phyloP scores from a whole-genome alignment of 805 yeast genomes.

The Jamesozyma lodderae region DNA sequence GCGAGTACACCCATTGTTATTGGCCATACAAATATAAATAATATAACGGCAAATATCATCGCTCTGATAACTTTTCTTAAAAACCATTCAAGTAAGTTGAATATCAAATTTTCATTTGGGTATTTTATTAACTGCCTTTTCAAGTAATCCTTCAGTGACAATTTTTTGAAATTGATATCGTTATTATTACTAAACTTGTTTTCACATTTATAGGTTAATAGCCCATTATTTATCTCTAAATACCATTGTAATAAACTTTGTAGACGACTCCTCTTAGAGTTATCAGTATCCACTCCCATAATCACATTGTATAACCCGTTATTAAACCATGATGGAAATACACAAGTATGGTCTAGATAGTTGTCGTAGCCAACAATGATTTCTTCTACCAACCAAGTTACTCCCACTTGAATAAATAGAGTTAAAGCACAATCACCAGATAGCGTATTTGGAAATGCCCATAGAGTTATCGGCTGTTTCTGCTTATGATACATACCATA shows the following conservation, averaged over 20 bases:
- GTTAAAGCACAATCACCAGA: constrained; percentile 23
- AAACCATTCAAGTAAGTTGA: constrained; percentile 13
- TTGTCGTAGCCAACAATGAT: constrained; percentile 17
- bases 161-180: background rate
- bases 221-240: constrained; percentile 12
- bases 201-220: constrained; percentile 1
- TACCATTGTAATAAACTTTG: constrained; percentile 4
- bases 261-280: background rate
- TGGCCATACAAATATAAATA: constrained; percentile 22
- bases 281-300: no score
- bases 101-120: constrained; percentile 7
- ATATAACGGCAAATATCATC: constrained; percentile 9
- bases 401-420: constrained; percentile 17
- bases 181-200: constrained; percentile 2
- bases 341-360: constrained; percentile 4
- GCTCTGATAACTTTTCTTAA: constrained; percentile 13
- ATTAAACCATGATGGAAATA: background rate
- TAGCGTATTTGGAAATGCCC: constrained; percentile 24
- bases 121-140: constrained; percentile 5
- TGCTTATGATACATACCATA: constrained; percentile 20
- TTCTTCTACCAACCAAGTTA: constrained; percentile 20
- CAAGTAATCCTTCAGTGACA: background rate
- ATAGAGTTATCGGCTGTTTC: constrained; percentile 8
- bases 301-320: background rate
- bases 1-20: constrained; percentile 22